Conservation (phyloP, 441 rosid genomes). For the Brassica hybrid region DNA sequence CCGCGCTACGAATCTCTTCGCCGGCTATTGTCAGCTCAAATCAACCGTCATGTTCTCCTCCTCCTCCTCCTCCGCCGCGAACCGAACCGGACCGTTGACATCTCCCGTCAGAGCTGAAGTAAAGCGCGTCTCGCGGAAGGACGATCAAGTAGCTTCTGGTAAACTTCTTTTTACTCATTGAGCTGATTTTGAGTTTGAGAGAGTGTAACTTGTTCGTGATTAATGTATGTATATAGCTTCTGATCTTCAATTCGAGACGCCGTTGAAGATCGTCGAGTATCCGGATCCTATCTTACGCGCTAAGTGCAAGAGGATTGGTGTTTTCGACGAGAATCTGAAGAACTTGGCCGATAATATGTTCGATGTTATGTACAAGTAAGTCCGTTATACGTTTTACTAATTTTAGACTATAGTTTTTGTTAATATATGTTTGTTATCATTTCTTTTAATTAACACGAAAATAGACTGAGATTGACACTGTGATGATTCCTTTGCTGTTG, state of each 20-base stretch:
- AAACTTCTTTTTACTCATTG: constrained; percentile 28
- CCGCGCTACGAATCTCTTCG: constrained; percentile 34
- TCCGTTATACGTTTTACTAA: neutral
- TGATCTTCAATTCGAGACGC: constrained; percentile 75
- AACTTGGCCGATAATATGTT: constrained; percentile 85
- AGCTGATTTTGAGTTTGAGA: neutral
- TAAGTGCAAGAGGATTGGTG: constrained; percentile 68
- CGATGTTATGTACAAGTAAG: constrained; percentile 94
- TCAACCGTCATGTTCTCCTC: constrained; percentile 40
- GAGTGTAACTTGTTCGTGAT: constrained; percentile 4
- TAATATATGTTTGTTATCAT: neutral
- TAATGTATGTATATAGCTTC: constrained; percentile 43
- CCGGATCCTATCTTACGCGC: constrained; percentile 85
- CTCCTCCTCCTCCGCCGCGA: constrained; percentile 30
- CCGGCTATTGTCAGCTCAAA: constrained; percentile 30
- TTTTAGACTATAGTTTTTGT: neutral
- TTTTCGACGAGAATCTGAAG: constrained; percentile 77
- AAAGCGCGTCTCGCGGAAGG: constrained; percentile 57
- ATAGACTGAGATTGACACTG: constrained; percentile 13
- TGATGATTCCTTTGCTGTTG: constrained; percentile 46
- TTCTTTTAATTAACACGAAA: neutral
- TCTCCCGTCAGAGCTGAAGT: constrained; percentile 52
- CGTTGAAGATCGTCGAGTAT: constrained; percentile 79
- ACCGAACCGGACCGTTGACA: constrained; percentile 36
- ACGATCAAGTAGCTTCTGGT: constrained; percentile 57